These are phyloP conservation scores for Candida dubliniensis DNA, from an alignment of 1,139 yeast genomes.

Conservation along the genomic window DNA sequence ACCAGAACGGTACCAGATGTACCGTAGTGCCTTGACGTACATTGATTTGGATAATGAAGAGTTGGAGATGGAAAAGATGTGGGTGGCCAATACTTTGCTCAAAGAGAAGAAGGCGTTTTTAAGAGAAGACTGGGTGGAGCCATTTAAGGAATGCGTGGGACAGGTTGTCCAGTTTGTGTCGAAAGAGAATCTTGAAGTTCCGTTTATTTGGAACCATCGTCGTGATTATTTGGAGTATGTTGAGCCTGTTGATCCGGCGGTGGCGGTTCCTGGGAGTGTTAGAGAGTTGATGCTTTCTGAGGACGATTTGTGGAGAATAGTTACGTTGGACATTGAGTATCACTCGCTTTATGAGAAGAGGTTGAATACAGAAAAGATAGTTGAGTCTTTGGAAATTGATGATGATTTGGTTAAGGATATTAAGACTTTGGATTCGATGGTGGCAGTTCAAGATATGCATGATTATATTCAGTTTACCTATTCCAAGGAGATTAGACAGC, in stretches of 20 bases:
- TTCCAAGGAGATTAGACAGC: slow-evolving; percentile 59
- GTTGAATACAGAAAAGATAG: slow-evolving; percentile 58
- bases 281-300: slow-evolving; percentile 58
- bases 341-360: slow-evolving; percentile 83
- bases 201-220: slow-evolving; percentile 95
- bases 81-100: slow-evolving; percentile 66
- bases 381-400: slow-evolving; percentile 51
- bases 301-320: slow-evolving; percentile 91
- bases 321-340: slow-evolving; percentile 82
- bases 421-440: slow-evolving; percentile 60
- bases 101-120: slow-evolving; percentile 47
- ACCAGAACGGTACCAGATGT: slow-evolving; percentile 88
- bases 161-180: slow-evolving; percentile 78
- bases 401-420: slow-evolving; percentile 64
- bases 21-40: slow-evolving; percentile 62
- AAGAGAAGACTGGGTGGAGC: slow-evolving; percentile 47
- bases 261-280: slow-evolving; percentile 38
- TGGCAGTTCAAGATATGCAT: slow-evolving; percentile 83
- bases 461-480: slow-evolving; percentile 83
- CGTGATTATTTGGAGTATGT: slow-evolving; percentile 77
- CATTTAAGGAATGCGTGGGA: slow-evolving; percentile 70
- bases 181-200: slow-evolving; percentile 83
- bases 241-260: slow-evolving; percentile 53
- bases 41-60: slow-evolving; percentile 71
- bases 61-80: slow-evolving; percentile 67